These are phyloP conservation scores for Chaetomium cochliodes DNA, from an alignment of 495 filamentous ascomycete genomes.

Conservation along the genomic window DNA sequence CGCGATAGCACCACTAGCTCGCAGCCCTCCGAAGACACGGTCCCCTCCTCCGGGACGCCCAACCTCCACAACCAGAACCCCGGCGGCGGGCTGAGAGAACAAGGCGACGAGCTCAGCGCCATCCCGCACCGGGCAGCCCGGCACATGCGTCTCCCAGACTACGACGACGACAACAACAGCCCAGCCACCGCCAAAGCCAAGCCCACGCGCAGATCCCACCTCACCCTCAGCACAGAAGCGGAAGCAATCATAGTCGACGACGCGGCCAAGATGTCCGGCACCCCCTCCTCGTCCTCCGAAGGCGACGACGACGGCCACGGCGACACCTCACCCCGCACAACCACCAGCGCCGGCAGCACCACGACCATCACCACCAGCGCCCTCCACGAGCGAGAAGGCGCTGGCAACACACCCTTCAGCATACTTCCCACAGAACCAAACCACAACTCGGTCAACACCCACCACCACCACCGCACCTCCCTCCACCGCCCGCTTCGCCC, in stretches of 20 bases:
- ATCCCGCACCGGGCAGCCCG: not conserved
- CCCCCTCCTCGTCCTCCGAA: not conserved
- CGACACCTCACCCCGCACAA: too few species aligned
- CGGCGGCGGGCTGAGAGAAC: too few species aligned
- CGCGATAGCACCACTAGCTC: conserved; percentile 38
- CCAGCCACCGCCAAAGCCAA: not conserved
- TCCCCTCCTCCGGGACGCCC: not conserved
- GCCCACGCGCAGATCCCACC: not conserved
- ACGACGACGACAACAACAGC: not conserved
- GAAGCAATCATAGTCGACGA: not conserved
- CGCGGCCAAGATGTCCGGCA: not conserved
- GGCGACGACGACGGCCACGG: too few species aligned
- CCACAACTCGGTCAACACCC: too few species aligned
- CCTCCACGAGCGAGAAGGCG: too few species aligned
- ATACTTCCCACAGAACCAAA: too few species aligned
- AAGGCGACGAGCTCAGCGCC: not conserved
- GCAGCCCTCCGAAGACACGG: not conserved
- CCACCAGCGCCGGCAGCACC: too few species aligned
- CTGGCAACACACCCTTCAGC: too few species aligned
- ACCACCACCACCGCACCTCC: too few species aligned
- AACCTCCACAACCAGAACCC: not conserved
- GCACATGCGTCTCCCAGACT: not conserved
- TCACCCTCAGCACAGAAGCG: not conserved
- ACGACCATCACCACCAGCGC: too few species aligned
- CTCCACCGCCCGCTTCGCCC: too few species aligned